Evolutionary conservation across 257 asterid species (phyloP).

Genomic region (Mitragyna speciosa): DNA sequence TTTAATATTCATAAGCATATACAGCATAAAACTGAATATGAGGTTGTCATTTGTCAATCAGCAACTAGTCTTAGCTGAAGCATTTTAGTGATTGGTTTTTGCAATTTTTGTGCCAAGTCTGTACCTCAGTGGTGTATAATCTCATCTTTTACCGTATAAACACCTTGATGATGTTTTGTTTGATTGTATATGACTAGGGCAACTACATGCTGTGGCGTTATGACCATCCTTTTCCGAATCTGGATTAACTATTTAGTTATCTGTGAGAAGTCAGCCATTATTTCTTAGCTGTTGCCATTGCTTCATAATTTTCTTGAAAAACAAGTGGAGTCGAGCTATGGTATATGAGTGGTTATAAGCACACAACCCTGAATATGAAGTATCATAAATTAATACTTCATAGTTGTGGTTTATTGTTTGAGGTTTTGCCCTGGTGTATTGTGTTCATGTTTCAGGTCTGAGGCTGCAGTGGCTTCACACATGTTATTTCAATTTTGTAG

Average conservation of each 20-base stretch:
- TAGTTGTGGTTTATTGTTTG: too few relatives aligned
- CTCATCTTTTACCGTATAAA: background rate
- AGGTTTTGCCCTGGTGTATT: too few relatives aligned
- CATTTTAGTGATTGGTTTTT: background rate
- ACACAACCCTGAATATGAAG: background rate
- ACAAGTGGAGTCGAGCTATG: background rate
- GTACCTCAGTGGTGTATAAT: background rate
- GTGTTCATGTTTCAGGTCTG: background rate
- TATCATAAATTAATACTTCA: background rate
- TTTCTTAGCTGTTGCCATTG: background rate
- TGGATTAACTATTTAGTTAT: background rate
- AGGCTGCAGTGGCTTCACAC: background rate
- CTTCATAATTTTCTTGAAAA: too few relatives aligned
- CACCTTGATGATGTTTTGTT: background rate
- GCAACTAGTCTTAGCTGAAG: background rate
- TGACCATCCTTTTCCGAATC: background rate
- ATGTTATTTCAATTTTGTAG: background rate
- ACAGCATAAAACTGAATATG: background rate
- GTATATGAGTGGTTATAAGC: background rate
- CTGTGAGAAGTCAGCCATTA: background rate
- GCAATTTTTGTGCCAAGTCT: background rate
- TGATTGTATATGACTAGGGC: background rate
- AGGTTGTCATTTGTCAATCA: background rate
- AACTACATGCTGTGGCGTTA: background rate
- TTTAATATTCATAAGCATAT: background rate